These are phyloP conservation scores for Epichloe brachyelytri DNA, from an alignment of 2,329 filamentous ascomycete genomes.

Conservation along the genomic window DNA sequence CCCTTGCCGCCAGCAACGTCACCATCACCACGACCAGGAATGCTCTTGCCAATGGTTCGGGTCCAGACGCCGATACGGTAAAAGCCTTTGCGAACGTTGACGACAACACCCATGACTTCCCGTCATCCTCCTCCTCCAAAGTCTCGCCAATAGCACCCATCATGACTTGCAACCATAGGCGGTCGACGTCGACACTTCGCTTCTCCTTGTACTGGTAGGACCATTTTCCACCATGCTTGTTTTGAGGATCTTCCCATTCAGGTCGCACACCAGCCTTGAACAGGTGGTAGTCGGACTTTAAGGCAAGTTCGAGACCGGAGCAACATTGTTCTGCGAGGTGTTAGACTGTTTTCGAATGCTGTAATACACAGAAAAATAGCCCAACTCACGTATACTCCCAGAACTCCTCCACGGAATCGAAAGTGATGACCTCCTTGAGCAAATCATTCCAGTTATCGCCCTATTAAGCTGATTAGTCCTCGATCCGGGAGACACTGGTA, in stretches of 20 bases:
- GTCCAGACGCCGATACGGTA: constrained; percentile 98
- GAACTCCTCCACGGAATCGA: constrained; percentile 97
- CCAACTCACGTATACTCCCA: constrained; percentile 88
- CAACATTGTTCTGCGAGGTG: constrained; percentile 79
- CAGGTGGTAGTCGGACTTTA: constrained; percentile 98
- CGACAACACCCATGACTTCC: constrained; percentile 99
- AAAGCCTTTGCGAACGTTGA: constrained; percentile 97
- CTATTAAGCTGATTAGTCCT: constrained; percentile 29
- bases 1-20: constrained; percentile 66
- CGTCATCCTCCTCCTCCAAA: constrained; percentile 84
- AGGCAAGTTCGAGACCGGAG: constrained; percentile 82
- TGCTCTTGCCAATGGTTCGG: constrained; percentile 76
- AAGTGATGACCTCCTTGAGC: constrained; percentile 96
- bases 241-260: constrained; percentile 96
- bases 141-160: constrained; percentile 95
- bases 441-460: constrained; percentile 98
- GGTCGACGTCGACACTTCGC: constrained; percentile 80
- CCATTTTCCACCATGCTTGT: constrained; percentile 99
- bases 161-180: constrained; percentile 95
- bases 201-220: constrained; percentile 97
- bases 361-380: constrained; percentile 2
- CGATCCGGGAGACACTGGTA: neutral
- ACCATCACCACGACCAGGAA: constrained; percentile 61
- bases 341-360: constrained; percentile 6
- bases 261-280: constrained; percentile 97